Evolutionary conservation across 2,329 filamentous ascomycete species (phyloP), one percentile per base, ranked within the genome.

Genomic region (Leptographium flavum): DNA sequence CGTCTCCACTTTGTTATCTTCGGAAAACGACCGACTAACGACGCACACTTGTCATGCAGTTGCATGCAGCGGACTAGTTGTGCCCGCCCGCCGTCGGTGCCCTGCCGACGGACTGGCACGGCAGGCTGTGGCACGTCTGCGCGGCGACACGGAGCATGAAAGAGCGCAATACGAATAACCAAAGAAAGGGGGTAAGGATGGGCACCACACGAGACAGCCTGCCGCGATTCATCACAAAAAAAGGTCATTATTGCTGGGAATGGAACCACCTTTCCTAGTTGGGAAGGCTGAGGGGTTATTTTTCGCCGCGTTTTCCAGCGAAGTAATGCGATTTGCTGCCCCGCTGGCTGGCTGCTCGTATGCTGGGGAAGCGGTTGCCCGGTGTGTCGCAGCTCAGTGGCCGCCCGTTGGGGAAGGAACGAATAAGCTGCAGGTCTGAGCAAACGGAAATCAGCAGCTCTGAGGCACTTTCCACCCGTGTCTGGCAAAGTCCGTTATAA

Each of bases 301-400:
- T 52, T 50, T 52, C 49, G 46, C 49, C 49, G 50, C 49, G 47
- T 46, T 51, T 49, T 52, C 46, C 47, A 52, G 50, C 50, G 50
- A 48, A 35, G 40, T 32, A 30, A 38, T 45, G 37, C 36, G 21
- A 47, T 44, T 50, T 44, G 45, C 28, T 32, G 33, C 32, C 39
- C 35, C 42, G 39, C 39, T 32, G 28, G 39, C 17, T 33, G 28
- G 30, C 30, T 19, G 21, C 38, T 40, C 36, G 32, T 35, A 35
- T 35, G 32, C 32, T 35, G 32, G 21, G 36, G 21, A 15, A 39
- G 23, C 23, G 38, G 38, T 19, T 5, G 38, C 15, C 25, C 13
- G 36, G 36, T 11, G 21, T 27, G 23, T 28, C 19, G 15, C 25
- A 40, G 30, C 17, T 36, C 25, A 17, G 39, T 32, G 28, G 42